These are phyloP conservation scores for Tranzscheliella williamsii DNA, from an alignment of 1,284 basidiomycete species.

Conservation along the genomic window DNA sequence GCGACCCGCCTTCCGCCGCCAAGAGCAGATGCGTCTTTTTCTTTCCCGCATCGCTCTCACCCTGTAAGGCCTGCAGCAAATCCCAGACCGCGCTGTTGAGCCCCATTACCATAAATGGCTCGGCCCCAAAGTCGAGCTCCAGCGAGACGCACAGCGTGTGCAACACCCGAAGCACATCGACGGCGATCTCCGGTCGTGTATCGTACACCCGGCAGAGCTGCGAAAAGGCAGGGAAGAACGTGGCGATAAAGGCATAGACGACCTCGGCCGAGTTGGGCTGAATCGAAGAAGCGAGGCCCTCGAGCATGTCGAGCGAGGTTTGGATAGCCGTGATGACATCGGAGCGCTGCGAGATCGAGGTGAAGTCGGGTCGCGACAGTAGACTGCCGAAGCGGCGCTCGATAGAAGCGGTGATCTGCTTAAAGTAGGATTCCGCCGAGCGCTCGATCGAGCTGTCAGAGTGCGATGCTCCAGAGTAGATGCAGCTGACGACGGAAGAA, in stretches of 20 bases:
- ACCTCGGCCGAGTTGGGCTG: conserved; percentile 41
- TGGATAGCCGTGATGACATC: conserved; percentile 40
- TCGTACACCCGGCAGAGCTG: conserved; percentile 34
- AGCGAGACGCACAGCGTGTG: conserved; percentile 29
- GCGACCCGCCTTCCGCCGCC: conserved; percentile 8
- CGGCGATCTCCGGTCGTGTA: conserved; percentile 32
- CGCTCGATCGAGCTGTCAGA: conserved; percentile 8
- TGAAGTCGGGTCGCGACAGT: conserved; percentile 32
- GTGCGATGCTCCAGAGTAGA: conserved; percentile 40
- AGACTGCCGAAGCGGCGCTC: conserved; percentile 35
- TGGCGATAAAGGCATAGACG: conserved; percentile 40
- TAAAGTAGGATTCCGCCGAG: conserved; percentile 38
- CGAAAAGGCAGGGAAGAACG: conserved; percentile 37
- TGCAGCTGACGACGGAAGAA: conserved; percentile 47
- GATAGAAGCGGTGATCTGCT: conserved; percentile 45
- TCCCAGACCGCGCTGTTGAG: conserved; percentile 29
- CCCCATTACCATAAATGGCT: conserved; percentile 25
- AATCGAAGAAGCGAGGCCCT: conserved; percentile 37
- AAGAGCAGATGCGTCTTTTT: conserved; percentile 30
- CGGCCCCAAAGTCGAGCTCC: conserved; percentile 31
- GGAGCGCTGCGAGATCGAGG: conserved; percentile 30
- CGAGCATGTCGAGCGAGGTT: conserved; percentile 48
- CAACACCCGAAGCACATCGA: conserved; percentile 22
- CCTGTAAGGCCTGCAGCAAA: conserved; percentile 25
- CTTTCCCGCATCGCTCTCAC: conserved; percentile 6